Evolutionary conservation across 116 monocot genomes (phyloP).

Genomic region (Zostera marina): DNA sequence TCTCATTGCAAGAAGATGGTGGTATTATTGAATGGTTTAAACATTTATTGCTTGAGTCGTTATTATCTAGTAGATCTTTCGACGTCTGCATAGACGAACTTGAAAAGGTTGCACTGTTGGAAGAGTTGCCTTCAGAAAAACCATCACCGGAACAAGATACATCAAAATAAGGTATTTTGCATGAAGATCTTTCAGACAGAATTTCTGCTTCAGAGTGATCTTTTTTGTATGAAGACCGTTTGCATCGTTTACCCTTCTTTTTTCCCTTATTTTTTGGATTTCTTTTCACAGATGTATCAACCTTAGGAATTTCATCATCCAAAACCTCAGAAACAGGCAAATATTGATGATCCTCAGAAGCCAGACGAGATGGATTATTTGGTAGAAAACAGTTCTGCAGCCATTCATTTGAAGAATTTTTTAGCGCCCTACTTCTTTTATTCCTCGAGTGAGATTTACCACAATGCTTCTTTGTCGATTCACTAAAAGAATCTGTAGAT

Average conservation of each 20-base stretch:
- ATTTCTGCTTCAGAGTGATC: conserved; percentile 10
- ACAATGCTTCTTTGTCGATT: conserved; percentile 3
- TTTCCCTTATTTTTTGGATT: conserved; percentile 49
- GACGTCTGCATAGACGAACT: background rate
- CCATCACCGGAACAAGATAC: conserved; percentile 8
- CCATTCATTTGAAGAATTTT: conserved; percentile 12
- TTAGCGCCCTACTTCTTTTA: conserved; percentile 16
- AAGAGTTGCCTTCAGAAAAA: conserved; percentile 10
- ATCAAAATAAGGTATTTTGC: conserved; percentile 7
- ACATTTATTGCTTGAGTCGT: conserved; percentile 3
- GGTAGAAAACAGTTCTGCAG: conserved; percentile 3
- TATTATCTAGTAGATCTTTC: conserved; percentile 15
- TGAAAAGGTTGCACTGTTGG: conserved; percentile 10
- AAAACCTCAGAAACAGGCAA: conserved; percentile 14
- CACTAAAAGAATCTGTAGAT: conserved; percentile 11
- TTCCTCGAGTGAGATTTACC: conserved; percentile 13
- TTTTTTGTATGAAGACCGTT: conserved; percentile 18
- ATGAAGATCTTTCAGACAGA: conserved; percentile 11
- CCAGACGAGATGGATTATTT: conserved; percentile 18
- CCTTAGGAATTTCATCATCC: conserved; percentile 10
- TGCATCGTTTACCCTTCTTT: conserved; percentile 55
- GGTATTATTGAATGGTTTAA: conserved; percentile 5
- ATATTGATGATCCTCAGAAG: conserved; percentile 14
- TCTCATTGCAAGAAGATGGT: conserved; percentile 15
- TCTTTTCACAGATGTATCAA: conserved; percentile 19